A percentile compares a stretch with the other conserved stretches of the same genome.
phyloP scores from a whole-genome alignment of 1,284 basidiomycete species.

The Apiotrichum domesticum region DNA sequence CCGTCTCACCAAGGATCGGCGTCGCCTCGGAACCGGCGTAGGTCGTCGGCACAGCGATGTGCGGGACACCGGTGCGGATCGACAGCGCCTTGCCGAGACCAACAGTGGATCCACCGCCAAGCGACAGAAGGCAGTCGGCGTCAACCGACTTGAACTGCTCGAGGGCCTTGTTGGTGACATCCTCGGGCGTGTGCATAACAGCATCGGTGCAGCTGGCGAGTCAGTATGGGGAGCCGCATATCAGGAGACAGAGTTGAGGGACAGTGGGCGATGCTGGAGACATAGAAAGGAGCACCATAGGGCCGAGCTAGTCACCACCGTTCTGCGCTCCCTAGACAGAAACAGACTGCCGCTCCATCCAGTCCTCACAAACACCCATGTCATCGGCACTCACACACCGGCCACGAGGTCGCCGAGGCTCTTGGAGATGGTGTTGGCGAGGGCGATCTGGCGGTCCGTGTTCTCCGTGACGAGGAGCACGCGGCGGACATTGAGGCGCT shows the following conservation, averaged over 20 bases:
- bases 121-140: slow-evolving; percentile 45
- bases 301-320: no score
- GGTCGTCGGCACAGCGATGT: slow-evolving; percentile 52
- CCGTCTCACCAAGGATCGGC: slow-evolving; percentile 51
- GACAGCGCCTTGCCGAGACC: slow-evolving; percentile 51
- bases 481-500: slow-evolving; percentile 38
- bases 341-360: no score
- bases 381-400: slow-evolving; percentile 23
- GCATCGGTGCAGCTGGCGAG: slow-evolving; percentile 39
- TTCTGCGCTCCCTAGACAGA: no score
- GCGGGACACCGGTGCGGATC: slow-evolving; percentile 47
- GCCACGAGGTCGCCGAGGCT: slow-evolving; percentile 29
- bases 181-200: slow-evolving; percentile 51
- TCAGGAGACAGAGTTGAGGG: no score
- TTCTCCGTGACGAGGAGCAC: slow-evolving; percentile 44
- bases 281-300: no score
- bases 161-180: slow-evolving; percentile 45
- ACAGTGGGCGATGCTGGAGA: no score
- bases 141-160: slow-evolving; percentile 33
- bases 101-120: slow-evolving; percentile 51
- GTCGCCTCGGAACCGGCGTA: slow-evolving; percentile 52
- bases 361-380: no score
- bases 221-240: no score
- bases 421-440: slow-evolving; percentile 32
- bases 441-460: slow-evolving; percentile 22